A percentile compares a stretch with the other conserved stretches of the same genome.
Conservation (phyloP, 2,329 filamentous ascomycete species). For the Fusarium hainanense region DNA sequence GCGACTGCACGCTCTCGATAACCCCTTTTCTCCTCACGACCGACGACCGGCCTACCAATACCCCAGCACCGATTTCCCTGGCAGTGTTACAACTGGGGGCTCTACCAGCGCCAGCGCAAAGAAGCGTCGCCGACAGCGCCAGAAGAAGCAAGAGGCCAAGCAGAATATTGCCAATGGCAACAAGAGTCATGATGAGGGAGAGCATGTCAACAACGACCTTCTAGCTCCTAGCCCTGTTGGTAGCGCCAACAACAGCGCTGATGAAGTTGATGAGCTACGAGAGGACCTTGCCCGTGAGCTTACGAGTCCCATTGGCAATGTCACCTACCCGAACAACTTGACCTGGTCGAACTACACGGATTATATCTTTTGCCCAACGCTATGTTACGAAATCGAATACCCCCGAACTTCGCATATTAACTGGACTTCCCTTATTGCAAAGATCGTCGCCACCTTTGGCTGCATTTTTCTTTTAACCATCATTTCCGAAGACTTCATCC, state of each 20-base stretch:
- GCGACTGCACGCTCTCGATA: constrained; percentile 81
- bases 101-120: constrained; percentile 31
- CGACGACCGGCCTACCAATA: constrained; percentile 81
- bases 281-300: constrained; percentile 91
- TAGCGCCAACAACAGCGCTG: constrained; percentile 46
- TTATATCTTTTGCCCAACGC: constrained; percentile 89
- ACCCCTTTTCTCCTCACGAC: constrained; percentile 70
- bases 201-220: constrained; percentile 6
- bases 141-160: constrained; percentile 25
- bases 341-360: constrained; percentile 85
- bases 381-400: constrained; percentile 98
- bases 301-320: constrained; percentile 87
- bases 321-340: constrained; percentile 91
- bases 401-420: constrained; percentile 80
- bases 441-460: constrained; percentile 89
- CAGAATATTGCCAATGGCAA: constrained; percentile 35
- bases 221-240: constrained; percentile 25
- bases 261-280: constrained; percentile 75
- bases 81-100: constrained; percentile 51
- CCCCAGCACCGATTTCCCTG: constrained; percentile 65
- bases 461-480: constrained; percentile 96
- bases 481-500: constrained; percentile 93
- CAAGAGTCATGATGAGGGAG: constrained; percentile 46
- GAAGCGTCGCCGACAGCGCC: constrained; percentile 40
- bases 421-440: constrained; percentile 85